These are phyloP conservation scores for Silene noctiflora DNA, from an alignment of 179 eudicot species.

Conservation along the genomic window DNA sequence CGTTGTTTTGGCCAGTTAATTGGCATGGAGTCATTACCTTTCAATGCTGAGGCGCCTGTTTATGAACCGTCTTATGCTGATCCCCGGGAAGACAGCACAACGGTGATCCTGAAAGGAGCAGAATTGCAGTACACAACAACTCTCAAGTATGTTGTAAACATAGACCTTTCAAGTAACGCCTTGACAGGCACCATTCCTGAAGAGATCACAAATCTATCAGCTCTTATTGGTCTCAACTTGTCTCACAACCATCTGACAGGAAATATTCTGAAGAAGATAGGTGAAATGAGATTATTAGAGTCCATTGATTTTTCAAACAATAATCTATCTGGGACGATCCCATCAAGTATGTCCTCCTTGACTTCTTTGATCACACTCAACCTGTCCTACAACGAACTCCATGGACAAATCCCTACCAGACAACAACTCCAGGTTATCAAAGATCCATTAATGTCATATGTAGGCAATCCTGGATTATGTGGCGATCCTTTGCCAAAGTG, in stretches of 20 bases:
- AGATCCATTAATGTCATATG: conserved; percentile 31
- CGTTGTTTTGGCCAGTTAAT: conserved; percentile 27
- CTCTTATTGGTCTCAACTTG: conserved; percentile 36
- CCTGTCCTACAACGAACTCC: conserved; percentile 44
- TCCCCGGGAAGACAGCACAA: neutral
- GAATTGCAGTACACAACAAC: conserved; percentile 26
- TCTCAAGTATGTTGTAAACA: conserved; percentile 22
- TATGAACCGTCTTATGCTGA: no score
- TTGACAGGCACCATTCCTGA: conserved; percentile 42
- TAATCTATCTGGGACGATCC: conserved; percentile 36
- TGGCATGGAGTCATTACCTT: conserved; percentile 22
- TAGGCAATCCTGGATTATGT: conserved; percentile 37
- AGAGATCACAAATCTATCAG: conserved; percentile 25
- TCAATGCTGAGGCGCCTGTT: no score
- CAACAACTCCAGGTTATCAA: conserved; percentile 36
- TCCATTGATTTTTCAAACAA: conserved; percentile 52
- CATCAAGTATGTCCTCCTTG: conserved; percentile 34
- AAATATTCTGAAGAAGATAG: conserved; percentile 32
- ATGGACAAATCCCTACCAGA: conserved; percentile 43
- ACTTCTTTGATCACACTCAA: conserved; percentile 31
- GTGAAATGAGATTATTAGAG: conserved; percentile 35
- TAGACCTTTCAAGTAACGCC: conserved; percentile 48
- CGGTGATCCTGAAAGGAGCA: conserved; percentile 33
- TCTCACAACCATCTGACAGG: conserved; percentile 42
- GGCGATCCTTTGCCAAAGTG: conserved; percentile 34